Evolutionary conservation across 2,329 filamentous ascomycete genomes (phyloP).

Genomic region (Pyrenochaeta sp.): DNA sequence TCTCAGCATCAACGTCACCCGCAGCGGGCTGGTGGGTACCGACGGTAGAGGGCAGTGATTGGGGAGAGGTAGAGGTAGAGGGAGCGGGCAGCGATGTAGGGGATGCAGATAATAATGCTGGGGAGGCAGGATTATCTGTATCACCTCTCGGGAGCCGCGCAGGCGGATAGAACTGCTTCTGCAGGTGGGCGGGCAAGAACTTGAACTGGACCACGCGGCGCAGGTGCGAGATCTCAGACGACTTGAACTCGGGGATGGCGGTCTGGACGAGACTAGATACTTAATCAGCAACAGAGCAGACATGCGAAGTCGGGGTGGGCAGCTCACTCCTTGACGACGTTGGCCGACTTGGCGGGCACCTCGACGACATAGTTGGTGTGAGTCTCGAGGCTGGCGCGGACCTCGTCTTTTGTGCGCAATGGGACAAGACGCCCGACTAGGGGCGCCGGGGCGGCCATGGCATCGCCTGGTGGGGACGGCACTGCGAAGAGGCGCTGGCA

Average conservation of each 20-base stretch:
- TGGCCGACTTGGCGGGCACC: slow-evolving; percentile 74
- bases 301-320: slow-evolving; percentile 14
- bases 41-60: slow-evolving; percentile 8
- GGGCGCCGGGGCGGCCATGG: slow-evolving; percentile 31
- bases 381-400: slow-evolving; percentile 58
- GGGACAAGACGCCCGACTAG: slow-evolving; percentile 42
- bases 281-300: slow-evolving; percentile 28
- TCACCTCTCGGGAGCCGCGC: slow-evolving; percentile 44
- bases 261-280: slow-evolving; percentile 55
- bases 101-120: slow-evolving; percentile 38
- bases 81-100: slow-evolving; percentile 21
- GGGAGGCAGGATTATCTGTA: slow-evolving; percentile 36
- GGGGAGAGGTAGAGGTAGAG: slow-evolving; percentile 9
- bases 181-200: slow-evolving; percentile 70
- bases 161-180: slow-evolving; percentile 43
- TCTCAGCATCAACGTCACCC: slow-evolving; percentile 32
- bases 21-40: slow-evolving; percentile 18
- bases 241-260: slow-evolving; percentile 52
- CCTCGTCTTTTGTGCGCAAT: slow-evolving; percentile 59
- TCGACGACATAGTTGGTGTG: slow-evolving; percentile 74
- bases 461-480: slow-evolving; percentile 20
- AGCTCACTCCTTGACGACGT: slow-evolving; percentile 74
- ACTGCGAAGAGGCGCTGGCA: slow-evolving; percentile 3
- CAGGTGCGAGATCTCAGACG: slow-evolving; percentile 63
- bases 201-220: slow-evolving; percentile 77